These are phyloP conservation scores for Cercophora sp. DNA, from an alignment of 495 filamentous ascomycete genomes.

Conservation along the genomic window DNA sequence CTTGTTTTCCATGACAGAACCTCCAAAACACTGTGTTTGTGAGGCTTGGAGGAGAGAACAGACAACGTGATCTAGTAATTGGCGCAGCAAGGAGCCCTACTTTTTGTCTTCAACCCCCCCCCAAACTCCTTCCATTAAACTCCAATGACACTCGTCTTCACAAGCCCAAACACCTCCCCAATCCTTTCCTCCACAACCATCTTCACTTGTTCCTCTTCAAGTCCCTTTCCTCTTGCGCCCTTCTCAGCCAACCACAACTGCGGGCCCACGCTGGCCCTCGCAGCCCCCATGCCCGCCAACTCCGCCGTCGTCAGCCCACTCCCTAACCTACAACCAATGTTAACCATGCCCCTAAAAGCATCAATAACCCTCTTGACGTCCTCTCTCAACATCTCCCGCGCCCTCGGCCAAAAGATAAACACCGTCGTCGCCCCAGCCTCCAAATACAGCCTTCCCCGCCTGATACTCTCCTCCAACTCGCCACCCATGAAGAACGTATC, in stretches of 20 bases:
- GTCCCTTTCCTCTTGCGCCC: too few species aligned
- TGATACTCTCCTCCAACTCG: constrained; percentile 39
- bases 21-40: too few species aligned
- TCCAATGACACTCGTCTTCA: too few species aligned
- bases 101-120: too few species aligned
- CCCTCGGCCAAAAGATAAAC: constrained; percentile 36
- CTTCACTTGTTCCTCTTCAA: too few species aligned
- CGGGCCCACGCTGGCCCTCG: constrained; percentile 44
- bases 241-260: constrained; percentile 17
- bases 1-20: too few species aligned
- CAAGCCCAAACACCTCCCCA: too few species aligned
- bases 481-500: constrained; percentile 36
- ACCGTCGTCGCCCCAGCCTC: constrained; percentile 47
- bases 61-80: too few species aligned
- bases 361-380: constrained; percentile 37
- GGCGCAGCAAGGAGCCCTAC: too few species aligned
- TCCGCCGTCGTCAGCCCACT: constrained; percentile 19
- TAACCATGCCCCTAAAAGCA: constrained; percentile 29
- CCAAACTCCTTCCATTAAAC: too few species aligned
- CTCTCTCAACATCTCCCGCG: constrained; percentile 24
- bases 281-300: constrained; percentile 39
- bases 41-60: too few species aligned
- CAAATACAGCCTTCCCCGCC: constrained; percentile 41
- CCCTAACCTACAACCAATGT: constrained; percentile 2
- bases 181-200: too few species aligned